These are phyloP conservation scores for Leptodontidium sp. DNA, from an alignment of 2,329 filamentous ascomycete species.

Conservation along the genomic window DNA sequence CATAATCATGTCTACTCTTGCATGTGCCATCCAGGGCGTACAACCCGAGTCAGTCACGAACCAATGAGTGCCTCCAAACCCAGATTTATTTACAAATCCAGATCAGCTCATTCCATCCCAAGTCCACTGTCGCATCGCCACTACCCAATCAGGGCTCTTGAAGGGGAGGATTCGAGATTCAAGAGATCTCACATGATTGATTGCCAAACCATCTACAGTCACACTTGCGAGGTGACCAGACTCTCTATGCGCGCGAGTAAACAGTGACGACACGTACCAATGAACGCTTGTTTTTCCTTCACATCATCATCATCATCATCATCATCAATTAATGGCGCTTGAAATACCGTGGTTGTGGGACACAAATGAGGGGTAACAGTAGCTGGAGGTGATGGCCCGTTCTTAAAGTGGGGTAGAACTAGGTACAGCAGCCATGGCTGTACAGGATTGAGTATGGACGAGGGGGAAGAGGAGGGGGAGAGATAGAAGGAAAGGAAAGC, in stretches of 20 bases:
- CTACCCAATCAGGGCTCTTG: slow-evolving; percentile 15
- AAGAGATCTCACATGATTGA: background rate
- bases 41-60: slow-evolving; percentile 10
- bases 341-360: slow-evolving; percentile 16
- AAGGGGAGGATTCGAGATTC: slow-evolving; percentile 1
- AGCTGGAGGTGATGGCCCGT: background rate
- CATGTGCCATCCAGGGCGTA: background rate
- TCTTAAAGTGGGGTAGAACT: slow-evolving; percentile 7
- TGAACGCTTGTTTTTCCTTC: background rate
- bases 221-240: background rate
- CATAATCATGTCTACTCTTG: background rate
- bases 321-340: slow-evolving; percentile 2
- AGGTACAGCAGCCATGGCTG: background rate
- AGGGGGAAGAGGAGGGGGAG: background rate
- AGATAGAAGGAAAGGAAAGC: background rate
- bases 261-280: slow-evolving; percentile 26
- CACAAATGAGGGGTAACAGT: slow-evolving; percentile 28
- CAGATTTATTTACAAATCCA: slow-evolving; percentile 3
- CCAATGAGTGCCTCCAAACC: slow-evolving; percentile 4
- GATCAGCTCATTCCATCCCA: background rate
- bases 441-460: background rate
- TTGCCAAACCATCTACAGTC: slow-evolving; percentile 2
- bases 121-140: background rate
- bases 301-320: slow-evolving; percentile 1
- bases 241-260: slow-evolving; percentile 23